Evolutionary conservation across 768 basidiomycete species (phyloP).

Genomic region (Leccinum rimulosum): DNA sequence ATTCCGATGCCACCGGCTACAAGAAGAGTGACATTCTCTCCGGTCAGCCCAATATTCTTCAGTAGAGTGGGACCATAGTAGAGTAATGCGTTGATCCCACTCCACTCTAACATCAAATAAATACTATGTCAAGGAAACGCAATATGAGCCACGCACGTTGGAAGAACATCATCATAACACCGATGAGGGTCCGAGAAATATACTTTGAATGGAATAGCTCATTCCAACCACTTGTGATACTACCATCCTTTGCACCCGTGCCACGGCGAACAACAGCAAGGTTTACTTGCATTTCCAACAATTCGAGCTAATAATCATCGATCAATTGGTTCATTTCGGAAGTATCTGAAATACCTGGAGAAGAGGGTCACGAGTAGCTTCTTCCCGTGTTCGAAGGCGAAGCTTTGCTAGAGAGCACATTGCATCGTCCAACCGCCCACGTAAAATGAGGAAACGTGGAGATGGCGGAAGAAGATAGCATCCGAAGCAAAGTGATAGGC

Average conservation of each 20-base stretch:
- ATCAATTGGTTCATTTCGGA: not conserved
- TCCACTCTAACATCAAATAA: conserved; percentile 59
- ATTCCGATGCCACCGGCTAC: conserved; percentile 78
- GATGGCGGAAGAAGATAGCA: conserved; percentile 49
- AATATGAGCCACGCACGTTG: conserved; percentile 54
- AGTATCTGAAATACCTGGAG: conserved; percentile 38
- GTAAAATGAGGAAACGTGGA: conserved; percentile 44
- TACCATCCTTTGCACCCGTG: conserved; percentile 18
- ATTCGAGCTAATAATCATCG: conserved; percentile 50
- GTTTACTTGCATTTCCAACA: conserved; percentile 76
- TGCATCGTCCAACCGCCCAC: conserved; percentile 59
- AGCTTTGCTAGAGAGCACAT: conserved; percentile 49
- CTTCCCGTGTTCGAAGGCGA: conserved; percentile 45
- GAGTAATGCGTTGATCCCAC: conserved; percentile 79
- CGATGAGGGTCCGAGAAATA: conserved; percentile 62
- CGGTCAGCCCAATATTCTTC: conserved; percentile 57
- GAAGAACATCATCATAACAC: conserved; percentile 76
- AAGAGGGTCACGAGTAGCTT: conserved; percentile 48
- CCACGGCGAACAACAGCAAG: conserved; percentile 48
- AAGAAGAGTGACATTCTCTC: conserved; percentile 58
- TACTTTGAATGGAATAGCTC: conserved; percentile 54
- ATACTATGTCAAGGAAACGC: not conserved
- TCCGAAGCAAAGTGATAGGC: conserved; percentile 61
- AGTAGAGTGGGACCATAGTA: conserved; percentile 81
- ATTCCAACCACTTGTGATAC: conserved; percentile 44